These are phyloP conservation scores for Caryopteris hybrid DNA, from an alignment of 305 asterid genomes.

Conservation along the genomic window DNA sequence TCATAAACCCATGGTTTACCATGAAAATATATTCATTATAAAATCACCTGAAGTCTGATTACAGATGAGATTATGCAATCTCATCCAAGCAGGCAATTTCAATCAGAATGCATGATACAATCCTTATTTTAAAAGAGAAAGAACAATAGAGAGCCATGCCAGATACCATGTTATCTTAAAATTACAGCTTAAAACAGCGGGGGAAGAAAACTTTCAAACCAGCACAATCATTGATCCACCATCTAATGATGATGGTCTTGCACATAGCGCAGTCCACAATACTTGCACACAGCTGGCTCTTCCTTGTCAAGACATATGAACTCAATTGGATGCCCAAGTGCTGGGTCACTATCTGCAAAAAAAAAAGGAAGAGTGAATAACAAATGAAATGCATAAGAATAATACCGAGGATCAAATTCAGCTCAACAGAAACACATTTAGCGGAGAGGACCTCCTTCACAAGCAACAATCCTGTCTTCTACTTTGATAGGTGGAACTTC, in stretches of 20 bases:
- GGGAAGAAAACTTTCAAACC: not conserved
- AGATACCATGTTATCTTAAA: constrained; percentile 3
- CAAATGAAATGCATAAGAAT: not conserved
- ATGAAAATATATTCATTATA: not conserved
- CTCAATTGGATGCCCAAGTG: constrained; percentile 96
- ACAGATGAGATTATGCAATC: not conserved
- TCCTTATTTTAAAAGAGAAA: not conserved
- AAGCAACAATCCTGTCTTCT: constrained; percentile 71
- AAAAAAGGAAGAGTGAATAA: not conserved
- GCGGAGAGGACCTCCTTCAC: constrained; percentile 76
- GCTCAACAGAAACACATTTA: not conserved
- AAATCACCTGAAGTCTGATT: not conserved
- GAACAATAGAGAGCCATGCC: not conserved
- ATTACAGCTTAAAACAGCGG: constrained; percentile 9
- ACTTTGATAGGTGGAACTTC: constrained; percentile 96
- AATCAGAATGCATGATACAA: not conserved
- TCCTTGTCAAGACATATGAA: constrained; percentile 89
- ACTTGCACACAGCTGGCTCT: constrained; percentile 89
- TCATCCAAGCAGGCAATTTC: constrained; percentile 4
- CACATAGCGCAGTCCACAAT: constrained; percentile 76
- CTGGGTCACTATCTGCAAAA: constrained; percentile 60
- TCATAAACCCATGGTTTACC: not conserved
- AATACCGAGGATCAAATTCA: not conserved
- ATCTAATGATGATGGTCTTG: constrained; percentile 82
- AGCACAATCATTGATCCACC: not conserved